phyloP scores from a whole-genome alignment of 83 land plant genomes.

The Thuja plicata region DNA sequence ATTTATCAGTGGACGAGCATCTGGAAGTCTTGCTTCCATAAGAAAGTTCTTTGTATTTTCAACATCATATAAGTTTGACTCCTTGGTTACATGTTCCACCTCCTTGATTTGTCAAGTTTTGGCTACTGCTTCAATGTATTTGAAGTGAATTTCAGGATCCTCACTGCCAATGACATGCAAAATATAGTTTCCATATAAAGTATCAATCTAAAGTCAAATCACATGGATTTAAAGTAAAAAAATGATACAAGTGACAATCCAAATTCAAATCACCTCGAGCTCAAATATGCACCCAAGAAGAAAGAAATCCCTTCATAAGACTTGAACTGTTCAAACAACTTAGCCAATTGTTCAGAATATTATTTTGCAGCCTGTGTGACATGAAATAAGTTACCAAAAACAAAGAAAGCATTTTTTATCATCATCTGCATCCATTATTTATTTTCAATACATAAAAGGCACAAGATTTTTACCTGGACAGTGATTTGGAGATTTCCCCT shows the following conservation, averaged over 20 bases:
- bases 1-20: slow-evolving; percentile 95
- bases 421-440: not conserved
- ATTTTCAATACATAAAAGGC: not conserved
- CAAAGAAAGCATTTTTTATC: not conserved
- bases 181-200: not conserved
- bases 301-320: slow-evolving; percentile 97
- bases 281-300: slow-evolving; percentile 90
- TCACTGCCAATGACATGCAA: slow-evolving; percentile 55
- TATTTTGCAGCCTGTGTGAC: slow-evolving; percentile 83
- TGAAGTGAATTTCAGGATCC: slow-evolving; percentile 96
- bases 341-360: slow-evolving; percentile 94
- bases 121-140: slow-evolving; percentile 98
- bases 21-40: slow-evolving; percentile 98
- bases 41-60: slow-evolving; percentile 96
- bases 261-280: slow-evolving; percentile 64
- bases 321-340: slow-evolving; percentile 95
- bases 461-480: slow-evolving; percentile 72
- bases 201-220: not conserved
- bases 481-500: slow-evolving; percentile 97
- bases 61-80: slow-evolving; percentile 93
- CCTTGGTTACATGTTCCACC: slow-evolving; percentile 96
- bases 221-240: slow-evolving; percentile 19
- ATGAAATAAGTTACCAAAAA: not conserved
- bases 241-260: slow-evolving; percentile 1
- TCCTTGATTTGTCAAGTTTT: slow-evolving; percentile 98